A percentile compares a stretch with the other conserved stretches of the same genome.
phyloP scores from a whole-genome alignment of 805 yeast species.

The Wickerhamia fluorescens region DNA sequence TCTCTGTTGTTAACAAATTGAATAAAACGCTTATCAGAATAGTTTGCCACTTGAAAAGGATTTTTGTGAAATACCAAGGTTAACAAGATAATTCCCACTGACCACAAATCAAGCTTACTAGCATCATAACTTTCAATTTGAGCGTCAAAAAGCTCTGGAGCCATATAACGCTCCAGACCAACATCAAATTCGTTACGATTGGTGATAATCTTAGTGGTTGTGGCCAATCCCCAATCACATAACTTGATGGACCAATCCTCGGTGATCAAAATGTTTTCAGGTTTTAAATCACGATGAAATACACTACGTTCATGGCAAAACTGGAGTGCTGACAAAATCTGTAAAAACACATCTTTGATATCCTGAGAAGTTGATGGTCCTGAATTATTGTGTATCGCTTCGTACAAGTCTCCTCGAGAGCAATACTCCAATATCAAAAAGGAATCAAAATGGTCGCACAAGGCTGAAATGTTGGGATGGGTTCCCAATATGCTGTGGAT shows the following conservation, averaged over 20 bases:
- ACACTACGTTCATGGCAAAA: conserved; percentile 41
- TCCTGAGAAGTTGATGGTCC: conserved; percentile 57
- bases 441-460: conserved; percentile 46
- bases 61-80: conserved; percentile 84
- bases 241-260: conserved; percentile 49
- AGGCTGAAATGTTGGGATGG: conserved; percentile 39
- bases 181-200: conserved; percentile 63
- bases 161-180: conserved; percentile 90
- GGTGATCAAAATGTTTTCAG: conserved; percentile 19
- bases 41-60: conserved; percentile 78
- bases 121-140: conserved; percentile 62
- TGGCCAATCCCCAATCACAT: conserved; percentile 56
- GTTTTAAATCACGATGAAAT: conserved; percentile 22
- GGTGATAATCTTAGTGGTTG: conserved; percentile 44
- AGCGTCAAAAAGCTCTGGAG: conserved; percentile 79
- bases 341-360: conserved; percentile 47
- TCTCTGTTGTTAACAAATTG: conserved; percentile 86
- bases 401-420: conserved; percentile 80
- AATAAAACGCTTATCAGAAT: conserved; percentile 72
- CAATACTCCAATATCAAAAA: conserved; percentile 69
- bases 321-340: conserved; percentile 43
- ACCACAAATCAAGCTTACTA: conserved; percentile 82
- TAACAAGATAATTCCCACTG: conserved; percentile 74
- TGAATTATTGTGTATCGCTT: conserved; percentile 58
- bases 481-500: conserved; percentile 56